These are phyloP conservation scores for Setomelanomma holmii DNA, from an alignment of 2,329 filamentous ascomycete genomes.

Conservation along the genomic window DNA sequence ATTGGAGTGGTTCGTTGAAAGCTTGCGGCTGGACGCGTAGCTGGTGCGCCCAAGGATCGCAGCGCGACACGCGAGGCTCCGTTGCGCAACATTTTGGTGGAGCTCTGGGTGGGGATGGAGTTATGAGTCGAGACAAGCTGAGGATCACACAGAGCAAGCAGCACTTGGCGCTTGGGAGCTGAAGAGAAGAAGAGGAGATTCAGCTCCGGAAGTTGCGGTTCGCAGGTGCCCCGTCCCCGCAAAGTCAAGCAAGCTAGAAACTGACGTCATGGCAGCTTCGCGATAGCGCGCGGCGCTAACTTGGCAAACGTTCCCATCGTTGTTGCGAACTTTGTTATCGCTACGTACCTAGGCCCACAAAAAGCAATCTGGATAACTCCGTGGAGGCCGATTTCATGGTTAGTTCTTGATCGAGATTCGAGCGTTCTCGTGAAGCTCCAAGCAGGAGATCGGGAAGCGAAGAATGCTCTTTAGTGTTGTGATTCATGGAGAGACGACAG, in stretches of 20 bases:
- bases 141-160: too few species aligned
- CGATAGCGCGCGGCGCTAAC: neutral
- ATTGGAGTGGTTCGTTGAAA: slow-evolving; percentile 26
- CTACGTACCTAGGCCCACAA: too few species aligned
- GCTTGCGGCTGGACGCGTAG: slow-evolving; percentile 37
- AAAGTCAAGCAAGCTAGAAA: slow-evolving; percentile 1
- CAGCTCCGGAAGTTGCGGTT: slow-evolving; percentile 4
- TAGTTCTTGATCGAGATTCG: too few species aligned
- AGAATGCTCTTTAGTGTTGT: too few species aligned
- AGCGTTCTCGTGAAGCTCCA: too few species aligned
- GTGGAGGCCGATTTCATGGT: too few species aligned
- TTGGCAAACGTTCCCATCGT: neutral
- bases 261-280: slow-evolving; percentile 5
- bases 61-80: slow-evolving; percentile 52
- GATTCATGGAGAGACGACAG: too few species aligned
- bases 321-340: too few species aligned
- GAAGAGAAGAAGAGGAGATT: slow-evolving; percentile 5
- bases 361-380: too few species aligned
- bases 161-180: too few species aligned
- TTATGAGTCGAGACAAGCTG: neutral
- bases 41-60: slow-evolving; percentile 44
- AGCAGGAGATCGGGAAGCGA: too few species aligned
- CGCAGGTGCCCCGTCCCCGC: slow-evolving; percentile 10
- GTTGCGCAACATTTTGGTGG: slow-evolving; percentile 52
- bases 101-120: slow-evolving; percentile 1